These are phyloP conservation scores for Rhizopus arrhizus DNA, from an alignment of 371 early-diverging fungal species.

Conservation along the genomic window DNA sequence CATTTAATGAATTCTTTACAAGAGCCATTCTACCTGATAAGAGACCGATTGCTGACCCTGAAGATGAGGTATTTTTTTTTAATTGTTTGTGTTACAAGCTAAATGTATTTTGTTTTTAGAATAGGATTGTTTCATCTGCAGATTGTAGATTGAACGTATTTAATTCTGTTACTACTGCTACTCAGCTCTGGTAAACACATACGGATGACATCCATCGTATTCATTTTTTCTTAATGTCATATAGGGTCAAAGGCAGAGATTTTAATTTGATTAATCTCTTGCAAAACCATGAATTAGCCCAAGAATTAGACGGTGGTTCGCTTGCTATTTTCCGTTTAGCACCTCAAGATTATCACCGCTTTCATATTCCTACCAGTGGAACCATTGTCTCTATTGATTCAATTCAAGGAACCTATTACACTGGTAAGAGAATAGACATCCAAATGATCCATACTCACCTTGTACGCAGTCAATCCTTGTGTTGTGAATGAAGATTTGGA, in stretches of 20 bases:
- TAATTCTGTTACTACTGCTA: slow-evolving; percentile 56
- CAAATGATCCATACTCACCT: background rate
- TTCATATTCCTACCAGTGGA: slow-evolving; percentile 71
- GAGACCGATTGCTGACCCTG: slow-evolving; percentile 51
- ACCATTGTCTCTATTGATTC: slow-evolving; percentile 32
- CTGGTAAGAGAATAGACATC: slow-evolving; percentile 24
- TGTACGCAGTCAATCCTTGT: slow-evolving; percentile 48
- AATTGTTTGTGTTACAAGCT: background rate
- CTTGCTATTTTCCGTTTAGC: slow-evolving; percentile 74
- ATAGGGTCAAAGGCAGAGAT: slow-evolving; percentile 68
- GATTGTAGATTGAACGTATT: slow-evolving; percentile 70
- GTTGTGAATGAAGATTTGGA: slow-evolving; percentile 43
- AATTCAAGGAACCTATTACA: slow-evolving; percentile 39
- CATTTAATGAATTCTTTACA: slow-evolving; percentile 79
- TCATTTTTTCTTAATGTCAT: no score
- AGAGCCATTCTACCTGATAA: slow-evolving; percentile 67
- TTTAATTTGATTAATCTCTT: slow-evolving; percentile 63
- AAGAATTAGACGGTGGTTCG: slow-evolving; percentile 59
- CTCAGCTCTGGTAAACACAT: slow-evolving; percentile 54
- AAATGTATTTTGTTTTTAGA: background rate
- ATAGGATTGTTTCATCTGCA: slow-evolving; percentile 60
- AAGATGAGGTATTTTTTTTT: slow-evolving; percentile 38
- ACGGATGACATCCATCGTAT: background rate
- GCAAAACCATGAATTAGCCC: slow-evolving; percentile 45
- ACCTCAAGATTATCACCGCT: slow-evolving; percentile 83